Percentiles rank a stretch among this genome's conserved stretches.
Conservation (phyloP, 139 green algal genomes). For the Auxenochlorella pyrenoidosa region DNA sequence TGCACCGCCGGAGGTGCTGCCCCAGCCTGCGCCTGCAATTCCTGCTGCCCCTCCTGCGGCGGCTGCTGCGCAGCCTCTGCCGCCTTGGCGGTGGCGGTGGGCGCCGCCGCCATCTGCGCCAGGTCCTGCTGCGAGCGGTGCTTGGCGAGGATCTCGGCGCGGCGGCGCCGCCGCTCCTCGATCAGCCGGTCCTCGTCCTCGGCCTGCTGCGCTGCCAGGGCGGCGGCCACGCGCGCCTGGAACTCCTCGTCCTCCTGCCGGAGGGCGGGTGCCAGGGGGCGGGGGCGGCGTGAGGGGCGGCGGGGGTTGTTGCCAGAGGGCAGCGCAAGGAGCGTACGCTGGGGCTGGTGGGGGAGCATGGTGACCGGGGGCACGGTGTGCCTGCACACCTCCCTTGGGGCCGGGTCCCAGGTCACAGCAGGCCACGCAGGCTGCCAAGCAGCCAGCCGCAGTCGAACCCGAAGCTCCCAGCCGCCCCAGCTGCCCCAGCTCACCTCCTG, state of each 20-base stretch:
- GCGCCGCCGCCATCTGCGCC: constrained; percentile 26
- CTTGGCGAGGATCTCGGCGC: constrained; percentile 72
- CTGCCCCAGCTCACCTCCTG: neutral
- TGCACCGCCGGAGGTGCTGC: neutral
- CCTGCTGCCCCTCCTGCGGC: neutral
- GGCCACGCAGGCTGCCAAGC: neutral
- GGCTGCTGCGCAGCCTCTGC: neutral
- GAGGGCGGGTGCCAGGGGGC: neutral
- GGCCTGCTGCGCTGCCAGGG: constrained; percentile 43
- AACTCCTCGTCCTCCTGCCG: constrained; percentile 41
- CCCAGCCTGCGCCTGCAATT: neutral
- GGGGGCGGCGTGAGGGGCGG: neutral
- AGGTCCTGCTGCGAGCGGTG: constrained; percentile 49
- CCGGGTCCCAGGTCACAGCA: neutral
- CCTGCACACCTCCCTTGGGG: too few species aligned
- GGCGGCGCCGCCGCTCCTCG: constrained; percentile 64
- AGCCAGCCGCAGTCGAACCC: neutral
- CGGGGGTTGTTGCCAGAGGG: too few species aligned
- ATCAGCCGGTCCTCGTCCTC: constrained; percentile 72
- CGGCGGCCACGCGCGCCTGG: constrained; percentile 43
- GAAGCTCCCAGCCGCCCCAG: too few species aligned
- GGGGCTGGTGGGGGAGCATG: too few species aligned
- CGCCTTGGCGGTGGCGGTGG: constrained; percentile 36
- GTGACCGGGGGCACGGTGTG: too few species aligned
- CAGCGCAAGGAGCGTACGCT: too few species aligned